phyloP scores from a whole-genome alignment of 2,329 filamentous ascomycete genomes.

The Ascochyta lentis region DNA sequence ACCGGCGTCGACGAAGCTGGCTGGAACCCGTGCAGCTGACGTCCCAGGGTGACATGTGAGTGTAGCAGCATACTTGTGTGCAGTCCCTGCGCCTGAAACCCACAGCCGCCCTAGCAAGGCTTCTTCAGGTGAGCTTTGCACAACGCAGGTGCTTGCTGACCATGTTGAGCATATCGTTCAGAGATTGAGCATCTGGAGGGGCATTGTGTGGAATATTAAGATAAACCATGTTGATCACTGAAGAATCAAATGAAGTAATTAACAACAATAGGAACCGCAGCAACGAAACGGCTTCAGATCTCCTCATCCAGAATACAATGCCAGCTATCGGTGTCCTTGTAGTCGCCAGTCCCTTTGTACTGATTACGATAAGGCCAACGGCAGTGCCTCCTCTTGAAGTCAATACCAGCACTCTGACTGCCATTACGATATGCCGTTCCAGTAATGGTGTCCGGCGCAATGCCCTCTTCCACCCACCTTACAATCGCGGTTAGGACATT shows the following conservation, averaged over 20 bases:
- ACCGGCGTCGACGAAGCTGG: conserved; percentile 6
- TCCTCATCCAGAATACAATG: background rate
- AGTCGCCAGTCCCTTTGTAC: conserved; percentile 30
- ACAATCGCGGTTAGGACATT: conserved; percentile 56
- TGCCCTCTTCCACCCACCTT: conserved; percentile 50
- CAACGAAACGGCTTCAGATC: too few species aligned
- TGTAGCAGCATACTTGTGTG: conserved; percentile 1
- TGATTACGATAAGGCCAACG: conserved; percentile 34
- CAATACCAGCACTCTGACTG: conserved; percentile 23
- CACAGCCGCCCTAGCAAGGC: background rate
- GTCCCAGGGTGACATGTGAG: conserved; percentile 3
- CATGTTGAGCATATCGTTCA: too few species aligned
- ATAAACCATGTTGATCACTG: too few species aligned
- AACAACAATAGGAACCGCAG: too few species aligned
- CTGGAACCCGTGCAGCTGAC: background rate
- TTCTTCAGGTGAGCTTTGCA: too few species aligned
- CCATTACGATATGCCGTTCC: conserved; percentile 29
- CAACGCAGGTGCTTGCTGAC: too few species aligned
- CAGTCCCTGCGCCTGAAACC: background rate
- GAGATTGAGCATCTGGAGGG: too few species aligned
- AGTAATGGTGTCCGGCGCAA: conserved; percentile 46
- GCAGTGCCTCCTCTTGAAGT: conserved; percentile 35
- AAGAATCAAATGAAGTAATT: too few species aligned
- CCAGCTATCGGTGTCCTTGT: conserved; percentile 16
- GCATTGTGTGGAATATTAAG: too few species aligned